Evolutionary conservation across 768 basidiomycete genomes (phyloP).

Genomic region (Stropharia rugosoannulata): DNA sequence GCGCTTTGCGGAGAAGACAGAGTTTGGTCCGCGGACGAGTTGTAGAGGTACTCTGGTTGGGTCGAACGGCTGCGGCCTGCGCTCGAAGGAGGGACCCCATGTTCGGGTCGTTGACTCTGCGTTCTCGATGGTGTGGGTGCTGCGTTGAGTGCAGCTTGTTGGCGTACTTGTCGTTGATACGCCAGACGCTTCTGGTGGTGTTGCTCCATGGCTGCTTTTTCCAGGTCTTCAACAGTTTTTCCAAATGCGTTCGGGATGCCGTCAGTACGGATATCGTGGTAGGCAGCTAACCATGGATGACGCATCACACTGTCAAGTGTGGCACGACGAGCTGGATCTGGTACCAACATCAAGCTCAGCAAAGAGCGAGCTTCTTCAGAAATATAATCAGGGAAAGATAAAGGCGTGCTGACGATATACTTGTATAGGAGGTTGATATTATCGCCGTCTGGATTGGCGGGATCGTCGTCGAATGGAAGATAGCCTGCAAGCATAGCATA

Average conservation of each 20-base stretch:
- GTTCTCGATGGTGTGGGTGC: conserved; percentile 36
- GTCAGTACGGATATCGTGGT: conserved; percentile 63
- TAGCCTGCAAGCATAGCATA: conserved; percentile 98
- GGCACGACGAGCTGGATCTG: conserved; percentile 81
- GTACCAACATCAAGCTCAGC: conserved; percentile 89
- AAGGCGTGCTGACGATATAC: conserved; percentile 96
- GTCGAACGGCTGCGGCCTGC: conserved; percentile 51
- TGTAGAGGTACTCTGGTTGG: conserved; percentile 76
- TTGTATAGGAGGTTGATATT: conserved; percentile 99
- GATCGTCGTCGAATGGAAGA: conserved; percentile 99
- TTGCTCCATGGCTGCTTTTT: conserved; percentile 24
- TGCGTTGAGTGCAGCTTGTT: conserved; percentile 22
- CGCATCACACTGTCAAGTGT: conserved; percentile 78
- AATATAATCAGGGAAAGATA: conserved; percentile 98
- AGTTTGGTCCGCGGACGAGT: conserved; percentile 63
- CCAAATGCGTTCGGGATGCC: conserved; percentile 22
- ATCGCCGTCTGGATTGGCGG: conserved; percentile 97
- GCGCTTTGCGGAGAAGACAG: conserved; percentile 25
- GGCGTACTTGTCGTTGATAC: conserved; percentile 63
- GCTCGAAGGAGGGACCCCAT: conserved; percentile 31
- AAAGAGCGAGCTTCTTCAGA: conserved; percentile 81
- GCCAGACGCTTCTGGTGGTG: conserved; percentile 25
- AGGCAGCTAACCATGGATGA: conserved; percentile 82
- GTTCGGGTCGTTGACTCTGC: conserved; percentile 58
- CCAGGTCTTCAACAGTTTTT: conserved; percentile 23